These are phyloP conservation scores for Phyllostachys edulis DNA, from an alignment of 176 grass and related monocot species.

Conservation along the genomic window DNA sequence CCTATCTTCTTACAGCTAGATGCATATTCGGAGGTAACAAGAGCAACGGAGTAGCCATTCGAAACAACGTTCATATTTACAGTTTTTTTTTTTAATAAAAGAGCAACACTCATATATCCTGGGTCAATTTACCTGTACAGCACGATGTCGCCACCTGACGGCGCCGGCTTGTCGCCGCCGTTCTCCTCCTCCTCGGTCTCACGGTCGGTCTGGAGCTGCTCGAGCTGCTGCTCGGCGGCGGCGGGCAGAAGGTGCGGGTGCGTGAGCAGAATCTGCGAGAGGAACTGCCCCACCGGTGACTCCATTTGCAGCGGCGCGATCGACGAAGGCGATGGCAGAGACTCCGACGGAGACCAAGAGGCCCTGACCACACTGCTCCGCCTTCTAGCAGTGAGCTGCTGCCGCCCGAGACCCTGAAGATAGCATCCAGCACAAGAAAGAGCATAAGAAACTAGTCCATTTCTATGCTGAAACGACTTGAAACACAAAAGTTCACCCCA, in stretches of 20 bases:
- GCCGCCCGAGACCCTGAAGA: slow-evolving; percentile 58
- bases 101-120: no score
- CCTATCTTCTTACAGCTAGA: slow-evolving; percentile 4
- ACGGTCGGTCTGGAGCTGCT: slow-evolving; percentile 78
- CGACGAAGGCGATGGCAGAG: slow-evolving; percentile 46
- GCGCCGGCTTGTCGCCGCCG: slow-evolving; percentile 45
- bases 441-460: neutral
- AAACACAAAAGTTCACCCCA: neutral
- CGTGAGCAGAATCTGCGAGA: slow-evolving; percentile 78
- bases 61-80: neutral
- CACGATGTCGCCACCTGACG: slow-evolving; percentile 70
- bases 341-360: slow-evolving; percentile 39
- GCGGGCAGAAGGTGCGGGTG: slow-evolving; percentile 90
- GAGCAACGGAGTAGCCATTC: neutral
- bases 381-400: slow-evolving; percentile 36
- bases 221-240: slow-evolving; percentile 88
- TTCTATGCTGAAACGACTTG: neutral
- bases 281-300: slow-evolving; percentile 80
- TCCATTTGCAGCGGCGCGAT: slow-evolving; percentile 91
- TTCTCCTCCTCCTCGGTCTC: slow-evolving; percentile 46
- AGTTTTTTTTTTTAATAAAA: no score
- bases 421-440: neutral
- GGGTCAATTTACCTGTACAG: slow-evolving; percentile 73
- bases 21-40: slow-evolving; percentile 6
- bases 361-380: slow-evolving; percentile 52